phyloP scores from a whole-genome alignment of 1,139 yeast genomes.

The Magnusiomyces ingens region DNA sequence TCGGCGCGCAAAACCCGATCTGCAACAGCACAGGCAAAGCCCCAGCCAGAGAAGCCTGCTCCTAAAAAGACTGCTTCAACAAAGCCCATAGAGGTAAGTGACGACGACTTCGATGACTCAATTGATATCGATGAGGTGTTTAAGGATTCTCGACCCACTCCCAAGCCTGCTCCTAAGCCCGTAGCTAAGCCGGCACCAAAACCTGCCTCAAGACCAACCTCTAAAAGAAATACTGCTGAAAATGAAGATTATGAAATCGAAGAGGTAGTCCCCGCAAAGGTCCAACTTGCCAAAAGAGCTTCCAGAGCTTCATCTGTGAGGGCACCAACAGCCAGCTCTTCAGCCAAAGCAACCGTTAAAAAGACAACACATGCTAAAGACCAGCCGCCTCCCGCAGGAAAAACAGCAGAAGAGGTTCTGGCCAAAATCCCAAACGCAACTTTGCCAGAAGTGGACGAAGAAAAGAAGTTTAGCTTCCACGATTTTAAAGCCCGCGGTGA shows the following conservation, averaged over 20 bases:
- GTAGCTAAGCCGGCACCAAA: conserved; percentile 13
- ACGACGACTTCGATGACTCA: conserved; percentile 26
- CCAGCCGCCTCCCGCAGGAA: too few species aligned
- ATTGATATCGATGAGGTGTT: conserved; percentile 42
- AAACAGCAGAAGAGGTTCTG: conserved; percentile 49
- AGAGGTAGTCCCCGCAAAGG: conserved; percentile 1
- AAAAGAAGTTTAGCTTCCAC: conserved; percentile 50
- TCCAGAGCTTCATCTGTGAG: neutral
- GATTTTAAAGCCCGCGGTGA: conserved; percentile 37
- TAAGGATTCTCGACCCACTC: conserved; percentile 4
- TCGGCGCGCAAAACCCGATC: too few species aligned
- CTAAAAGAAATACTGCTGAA: conserved; percentile 14
- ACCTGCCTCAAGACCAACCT: conserved; percentile 15
- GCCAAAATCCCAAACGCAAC: conserved; percentile 62
- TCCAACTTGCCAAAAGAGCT: neutral
- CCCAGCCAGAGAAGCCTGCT: conserved; percentile 4
- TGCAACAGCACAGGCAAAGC: neutral
- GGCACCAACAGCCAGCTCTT: too few species aligned
- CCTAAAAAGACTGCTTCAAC: neutral
- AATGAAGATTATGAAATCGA: conserved; percentile 2
- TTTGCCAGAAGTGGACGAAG: conserved; percentile 49
- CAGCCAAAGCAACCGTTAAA: too few species aligned
- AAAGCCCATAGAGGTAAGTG: conserved; percentile 39
- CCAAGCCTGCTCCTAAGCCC: conserved; percentile 2
- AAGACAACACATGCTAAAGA: neutral